These are phyloP conservation scores for Scutellaria galericulata DNA, from an alignment of 257 asterid genomes.

Conservation along the genomic window DNA sequence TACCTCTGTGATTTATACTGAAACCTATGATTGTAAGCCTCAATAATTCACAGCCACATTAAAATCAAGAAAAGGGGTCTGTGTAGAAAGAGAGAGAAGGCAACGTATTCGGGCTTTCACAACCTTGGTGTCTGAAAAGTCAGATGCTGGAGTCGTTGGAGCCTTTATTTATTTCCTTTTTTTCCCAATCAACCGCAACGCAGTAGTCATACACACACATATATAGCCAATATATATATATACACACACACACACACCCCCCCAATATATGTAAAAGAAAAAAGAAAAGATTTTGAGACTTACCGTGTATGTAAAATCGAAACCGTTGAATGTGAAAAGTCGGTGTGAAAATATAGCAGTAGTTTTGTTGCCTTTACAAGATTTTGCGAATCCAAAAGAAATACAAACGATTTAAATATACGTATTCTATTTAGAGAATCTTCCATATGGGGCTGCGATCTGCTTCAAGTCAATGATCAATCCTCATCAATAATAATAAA, in stretches of 20 bases:
- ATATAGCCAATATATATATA: too few relatives aligned
- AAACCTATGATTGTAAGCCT: slow-evolving; percentile 33
- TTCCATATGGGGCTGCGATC: too few relatives aligned
- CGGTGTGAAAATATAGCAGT: slow-evolving; percentile 17
- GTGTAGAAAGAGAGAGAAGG: slow-evolving; percentile 26
- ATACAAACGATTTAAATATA: background rate
- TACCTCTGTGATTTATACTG: slow-evolving; percentile 34
- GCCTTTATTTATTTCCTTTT: background rate
- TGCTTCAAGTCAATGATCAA: too few relatives aligned
- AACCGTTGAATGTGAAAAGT: slow-evolving; percentile 19
- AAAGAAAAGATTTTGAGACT: too few relatives aligned
- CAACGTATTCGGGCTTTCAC: slow-evolving; percentile 35
- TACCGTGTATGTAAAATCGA: background rate
- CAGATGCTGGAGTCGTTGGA: slow-evolving; percentile 45
- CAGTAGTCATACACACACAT: background rate
- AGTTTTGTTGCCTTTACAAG: background rate
- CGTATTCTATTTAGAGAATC: too few relatives aligned
- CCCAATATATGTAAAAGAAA: too few relatives aligned
- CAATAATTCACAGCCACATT: slow-evolving; percentile 39
- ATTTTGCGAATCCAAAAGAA: slow-evolving; percentile 14
- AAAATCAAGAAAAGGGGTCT: slow-evolving; percentile 37
- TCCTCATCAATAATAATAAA: too few relatives aligned
- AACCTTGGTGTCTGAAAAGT: slow-evolving; percentile 49
- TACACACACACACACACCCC: too few relatives aligned
- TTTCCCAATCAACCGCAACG: slow-evolving; percentile 23